Conservation (phyloP, 208 protist species). For the Trypanosoma caninum region DNA sequence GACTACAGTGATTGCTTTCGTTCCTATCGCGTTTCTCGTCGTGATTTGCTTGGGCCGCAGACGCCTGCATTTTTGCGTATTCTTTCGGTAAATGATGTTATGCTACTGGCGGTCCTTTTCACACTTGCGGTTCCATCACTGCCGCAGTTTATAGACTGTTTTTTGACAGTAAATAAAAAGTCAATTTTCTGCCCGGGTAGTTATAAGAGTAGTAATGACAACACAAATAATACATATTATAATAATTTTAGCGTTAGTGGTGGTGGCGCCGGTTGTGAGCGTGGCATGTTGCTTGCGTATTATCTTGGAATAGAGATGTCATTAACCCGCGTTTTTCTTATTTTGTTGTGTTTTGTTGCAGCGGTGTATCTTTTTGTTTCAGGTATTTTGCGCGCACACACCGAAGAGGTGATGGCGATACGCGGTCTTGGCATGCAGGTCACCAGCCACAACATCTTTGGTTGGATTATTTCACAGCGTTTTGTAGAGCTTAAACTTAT, state of each 20-base stretch:
- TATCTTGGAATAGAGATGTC: too few species aligned
- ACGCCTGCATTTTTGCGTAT: background rate
- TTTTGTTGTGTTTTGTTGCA: conserved; percentile 27
- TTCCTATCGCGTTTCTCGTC: conserved; percentile 56
- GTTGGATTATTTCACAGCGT: conserved; percentile 29
- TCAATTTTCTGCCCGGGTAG: background rate
- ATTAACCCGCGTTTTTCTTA: background rate
- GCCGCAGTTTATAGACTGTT: background rate
- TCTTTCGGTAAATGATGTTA: conserved; percentile 14
- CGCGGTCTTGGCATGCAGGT: conserved; percentile 78
- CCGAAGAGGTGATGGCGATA: conserved; percentile 75
- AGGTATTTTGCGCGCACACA: conserved; percentile 40
- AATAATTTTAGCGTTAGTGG: background rate
- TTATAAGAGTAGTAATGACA: background rate
- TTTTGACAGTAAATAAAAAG: background rate
- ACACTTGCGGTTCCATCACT: background rate
- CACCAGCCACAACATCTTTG: conserved; percentile 64
- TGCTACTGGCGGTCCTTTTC: conserved; percentile 9
- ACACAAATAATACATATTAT: background rate
- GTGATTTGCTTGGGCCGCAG: background rate
- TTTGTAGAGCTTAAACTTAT: conserved; percentile 74
- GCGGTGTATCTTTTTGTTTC: conserved; percentile 32
- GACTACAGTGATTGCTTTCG: conserved; percentile 79
- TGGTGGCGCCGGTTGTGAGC: background rate
- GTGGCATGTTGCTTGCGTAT: background rate